Evolutionary conservation across 2,329 filamentous ascomycete species (phyloP), one percentile per base, ranked within the genome.

Genomic region (Diaporthe amygdali): DNA sequence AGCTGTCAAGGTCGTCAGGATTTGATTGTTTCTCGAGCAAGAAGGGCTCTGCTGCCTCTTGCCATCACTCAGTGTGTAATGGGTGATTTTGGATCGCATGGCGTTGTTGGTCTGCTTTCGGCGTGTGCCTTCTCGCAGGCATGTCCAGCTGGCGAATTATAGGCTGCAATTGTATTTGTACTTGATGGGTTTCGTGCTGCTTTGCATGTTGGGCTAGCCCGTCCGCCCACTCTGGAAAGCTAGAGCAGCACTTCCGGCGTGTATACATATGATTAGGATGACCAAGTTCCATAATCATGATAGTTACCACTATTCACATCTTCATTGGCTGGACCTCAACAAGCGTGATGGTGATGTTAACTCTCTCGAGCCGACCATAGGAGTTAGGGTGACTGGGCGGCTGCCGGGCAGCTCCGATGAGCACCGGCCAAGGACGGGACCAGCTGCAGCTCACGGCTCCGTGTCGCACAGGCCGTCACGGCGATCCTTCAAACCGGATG

Each of bases 241-340:
- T 39, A 27, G 41, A 25, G 54, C 22, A 49, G 30, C 41, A 47
- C 30, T 47, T 37, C 66, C 39, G 34, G 51, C 41, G n/a, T 72
- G 70, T 72, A 63, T 61, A 22, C 63, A 37, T 64, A 70, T 51
- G 30, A 32, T 34, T 55, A 66, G 70, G 66, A 59, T 46, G 37
- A 66, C 20, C 34, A 22, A 56, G 64, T 64, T 51, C 55, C 66
- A 69, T 71, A 71, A 14, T 59, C 34, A 69, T 14, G 20, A 55
- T 37, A 55, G 30, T 41, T 63, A 17, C 46, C 22, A 71, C 20
- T 54, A 41, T 22, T 44, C 20, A 39, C 25, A 54, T 30, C 22
- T 34, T n/a, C 17, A n/a, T 2, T n/a, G 27, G 10, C n/a, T 59
- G 17, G 54, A 25, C 49, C 27, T 8, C 14, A 14, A 5, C 2